Percentiles rank a stretch among this genome's conserved stretches.
Evolutionary conservation across 371 early-diverging fungal species (phyloP).

Genomic region (Parasitella parasitica): DNA sequence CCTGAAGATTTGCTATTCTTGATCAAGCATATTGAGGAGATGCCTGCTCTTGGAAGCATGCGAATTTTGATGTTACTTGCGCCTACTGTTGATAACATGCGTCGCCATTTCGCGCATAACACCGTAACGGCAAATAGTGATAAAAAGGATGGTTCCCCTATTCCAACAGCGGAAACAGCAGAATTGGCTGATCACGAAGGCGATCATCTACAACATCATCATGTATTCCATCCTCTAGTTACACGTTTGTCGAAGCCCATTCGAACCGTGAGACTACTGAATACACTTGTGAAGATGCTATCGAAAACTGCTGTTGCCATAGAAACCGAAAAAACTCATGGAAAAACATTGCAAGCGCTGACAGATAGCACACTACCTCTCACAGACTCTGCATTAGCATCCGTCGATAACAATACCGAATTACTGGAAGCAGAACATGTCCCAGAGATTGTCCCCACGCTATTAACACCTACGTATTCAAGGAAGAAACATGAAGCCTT

Average conservation of each 20-base stretch:
- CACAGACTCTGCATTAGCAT: not conserved
- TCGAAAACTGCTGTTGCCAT: not conserved
- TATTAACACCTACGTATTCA: conserved; percentile 4
- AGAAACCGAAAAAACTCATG: not conserved
- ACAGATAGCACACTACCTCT: not conserved
- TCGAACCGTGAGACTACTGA: conserved; percentile 46
- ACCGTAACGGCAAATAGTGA: not conserved
- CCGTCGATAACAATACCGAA: not conserved
- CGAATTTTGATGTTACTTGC: conserved; percentile 35
- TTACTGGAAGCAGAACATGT: not conserved
- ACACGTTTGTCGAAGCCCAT: conserved; percentile 57
- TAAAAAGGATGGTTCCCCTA: not conserved
- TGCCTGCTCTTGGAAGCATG: conserved; percentile 10
- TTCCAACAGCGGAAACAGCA: not conserved
- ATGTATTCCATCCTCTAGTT: conserved; percentile 31
- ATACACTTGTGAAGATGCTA: conserved; percentile 18
- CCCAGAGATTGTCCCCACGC: not conserved
- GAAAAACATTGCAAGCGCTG: not conserved
- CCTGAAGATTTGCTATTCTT: conserved; percentile 15
- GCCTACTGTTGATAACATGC: conserved; percentile 35
- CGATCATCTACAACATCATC: conserved; percentile 2
- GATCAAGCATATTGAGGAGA: conserved; percentile 19
- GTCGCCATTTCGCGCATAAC: conserved; percentile 18
- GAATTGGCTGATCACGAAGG: not conserved
- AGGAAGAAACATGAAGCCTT: conserved; percentile 28